Evolutionary conservation across 495 filamentous ascomycete species (phyloP).

Genomic region (Cercophora newfieldiana): DNA sequence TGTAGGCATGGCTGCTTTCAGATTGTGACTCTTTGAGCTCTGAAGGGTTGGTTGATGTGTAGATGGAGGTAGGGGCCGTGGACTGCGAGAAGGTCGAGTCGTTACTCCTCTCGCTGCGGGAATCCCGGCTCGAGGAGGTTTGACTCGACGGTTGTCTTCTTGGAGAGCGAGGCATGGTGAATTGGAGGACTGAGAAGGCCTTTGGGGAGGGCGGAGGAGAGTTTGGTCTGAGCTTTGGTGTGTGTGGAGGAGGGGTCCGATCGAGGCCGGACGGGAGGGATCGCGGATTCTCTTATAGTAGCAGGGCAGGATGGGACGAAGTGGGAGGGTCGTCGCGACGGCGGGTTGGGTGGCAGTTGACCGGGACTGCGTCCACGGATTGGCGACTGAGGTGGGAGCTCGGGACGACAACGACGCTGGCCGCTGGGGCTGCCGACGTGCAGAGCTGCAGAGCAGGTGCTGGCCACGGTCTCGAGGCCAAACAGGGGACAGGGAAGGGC

Average conservation of each 20-base stretch:
- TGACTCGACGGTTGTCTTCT: constrained; percentile 39
- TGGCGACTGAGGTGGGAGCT: constrained; percentile 27
- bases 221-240: constrained; percentile 11
- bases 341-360: constrained; percentile 26
- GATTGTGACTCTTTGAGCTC: constrained; percentile 39
- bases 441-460: constrained; percentile 15
- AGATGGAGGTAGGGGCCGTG: constrained; percentile 63
- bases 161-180: constrained; percentile 30
- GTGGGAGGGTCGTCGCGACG: constrained; percentile 5
- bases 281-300: constrained; percentile 32
- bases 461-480: constrained; percentile 7
- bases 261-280: constrained; percentile 17
- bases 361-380: constrained; percentile 16
- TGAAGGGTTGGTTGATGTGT: constrained; percentile 58
- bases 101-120: constrained; percentile 56
- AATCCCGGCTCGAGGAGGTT: constrained; percentile 57
- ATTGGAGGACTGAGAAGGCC: neutral
- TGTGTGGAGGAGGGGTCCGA: constrained; percentile 19
- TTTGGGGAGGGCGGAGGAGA: constrained; percentile 7
- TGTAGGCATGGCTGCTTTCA: constrained; percentile 24
- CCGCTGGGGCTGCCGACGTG: constrained; percentile 22
- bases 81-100: constrained; percentile 66
- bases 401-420: constrained; percentile 6
- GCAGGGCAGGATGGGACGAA: neutral
- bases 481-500: neutral